phyloP scores from a whole-genome alignment of 257 asterid species.

The Capsicum pubescens region DNA sequence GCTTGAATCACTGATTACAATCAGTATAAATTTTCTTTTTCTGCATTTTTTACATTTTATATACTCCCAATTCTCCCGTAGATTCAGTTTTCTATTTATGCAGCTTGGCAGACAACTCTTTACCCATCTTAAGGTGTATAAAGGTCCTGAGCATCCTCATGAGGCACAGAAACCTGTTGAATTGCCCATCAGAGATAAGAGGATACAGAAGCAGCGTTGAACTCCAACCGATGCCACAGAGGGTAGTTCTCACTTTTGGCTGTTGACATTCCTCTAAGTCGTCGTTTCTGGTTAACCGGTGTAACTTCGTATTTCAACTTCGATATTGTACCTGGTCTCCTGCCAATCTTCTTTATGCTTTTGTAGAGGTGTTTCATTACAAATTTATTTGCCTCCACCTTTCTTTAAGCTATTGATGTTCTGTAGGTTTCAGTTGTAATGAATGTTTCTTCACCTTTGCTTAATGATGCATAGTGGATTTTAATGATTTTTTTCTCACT shows the following conservation, averaged over 20 bases:
- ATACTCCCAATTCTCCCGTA: not conserved
- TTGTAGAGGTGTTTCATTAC: not conserved
- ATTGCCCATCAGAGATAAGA: conserved; percentile 88
- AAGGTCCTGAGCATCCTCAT: conserved; percentile 94
- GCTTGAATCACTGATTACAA: not conserved
- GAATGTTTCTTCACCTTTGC: not conserved
- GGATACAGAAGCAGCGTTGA: conserved; percentile 55
- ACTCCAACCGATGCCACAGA: not conserved
- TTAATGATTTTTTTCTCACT: not conserved
- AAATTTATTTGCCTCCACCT: not conserved
- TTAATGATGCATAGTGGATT: not conserved
- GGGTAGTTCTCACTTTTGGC: not conserved
- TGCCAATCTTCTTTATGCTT: not conserved
- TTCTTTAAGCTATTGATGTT: not conserved
- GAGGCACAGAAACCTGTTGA: conserved; percentile 85
- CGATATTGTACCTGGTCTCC: not conserved
- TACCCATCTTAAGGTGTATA: conserved; percentile 85
- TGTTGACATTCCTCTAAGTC: not conserved
- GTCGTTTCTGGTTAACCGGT: not conserved
- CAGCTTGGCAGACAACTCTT: conserved; percentile 92
- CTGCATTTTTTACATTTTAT: not conserved
- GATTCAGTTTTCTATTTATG: conserved; percentile 33
- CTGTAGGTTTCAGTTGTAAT: conserved; percentile 15
- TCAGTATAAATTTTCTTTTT: no score
- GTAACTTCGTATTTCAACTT: not conserved